Evolutionary conservation across 805 yeast genomes (phyloP).

Genomic region (Diddensiella santjacobensis): DNA sequence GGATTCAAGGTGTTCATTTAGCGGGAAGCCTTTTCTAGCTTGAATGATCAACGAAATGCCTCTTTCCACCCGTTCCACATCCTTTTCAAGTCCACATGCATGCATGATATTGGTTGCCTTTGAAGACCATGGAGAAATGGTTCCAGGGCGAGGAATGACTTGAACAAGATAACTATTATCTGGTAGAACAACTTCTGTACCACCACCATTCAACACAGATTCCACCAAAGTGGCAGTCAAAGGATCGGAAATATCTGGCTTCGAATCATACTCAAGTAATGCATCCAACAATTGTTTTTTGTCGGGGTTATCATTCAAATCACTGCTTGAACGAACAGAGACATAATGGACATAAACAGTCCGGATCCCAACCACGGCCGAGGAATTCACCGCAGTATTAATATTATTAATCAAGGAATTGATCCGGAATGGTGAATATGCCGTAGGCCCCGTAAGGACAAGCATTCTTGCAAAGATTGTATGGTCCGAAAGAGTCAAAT

Average conservation of each 20-base stretch:
- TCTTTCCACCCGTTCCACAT: slow-evolving; percentile 83
- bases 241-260: slow-evolving; percentile 51
- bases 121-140: slow-evolving; percentile 98
- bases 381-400: slow-evolving; percentile 62
- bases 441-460: slow-evolving; percentile 81
- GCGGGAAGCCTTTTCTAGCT: slow-evolving; percentile 67
- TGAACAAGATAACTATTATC: slow-evolving; percentile 55
- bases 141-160: slow-evolving; percentile 88
- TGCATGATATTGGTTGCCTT: slow-evolving; percentile 93
- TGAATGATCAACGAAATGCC: slow-evolving; percentile 74
- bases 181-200: slow-evolving; percentile 30
- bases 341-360: slow-evolving; percentile 81
- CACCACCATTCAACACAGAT: slow-evolving; percentile 32
- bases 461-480: slow-evolving; percentile 35
- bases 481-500: neutral
- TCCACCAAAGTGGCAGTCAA: slow-evolving; percentile 41
- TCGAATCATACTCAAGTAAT: slow-evolving; percentile 70
- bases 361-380: slow-evolving; percentile 65
- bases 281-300: slow-evolving; percentile 46
- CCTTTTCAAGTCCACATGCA: slow-evolving; percentile 74
- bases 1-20: slow-evolving; percentile 50
- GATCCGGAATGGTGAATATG: slow-evolving; percentile 83
- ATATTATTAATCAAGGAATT: slow-evolving; percentile 67
- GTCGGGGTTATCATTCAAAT: slow-evolving; percentile 26
- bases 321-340: slow-evolving; percentile 44